A percentile compares a stretch with the other conserved stretches of the same genome.
Conservation (phyloP, 2,329 filamentous ascomycete species). For the Neopestalotiopsis sp. region DNA sequence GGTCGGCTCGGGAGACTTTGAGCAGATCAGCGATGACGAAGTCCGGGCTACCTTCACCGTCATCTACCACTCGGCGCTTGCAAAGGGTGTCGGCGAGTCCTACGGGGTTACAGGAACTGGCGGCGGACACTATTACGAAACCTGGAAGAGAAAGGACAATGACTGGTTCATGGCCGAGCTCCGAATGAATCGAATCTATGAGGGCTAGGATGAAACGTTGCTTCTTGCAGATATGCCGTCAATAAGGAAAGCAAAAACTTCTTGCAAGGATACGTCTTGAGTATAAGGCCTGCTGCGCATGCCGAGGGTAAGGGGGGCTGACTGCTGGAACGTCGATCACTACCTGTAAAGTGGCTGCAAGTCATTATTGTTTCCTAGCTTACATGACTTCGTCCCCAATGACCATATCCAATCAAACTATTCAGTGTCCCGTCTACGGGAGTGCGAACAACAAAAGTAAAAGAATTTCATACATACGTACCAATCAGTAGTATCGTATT, state of each 20-base stretch:
- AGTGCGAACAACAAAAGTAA: not conserved
- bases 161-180: constrained; percentile 15
- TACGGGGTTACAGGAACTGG: constrained; percentile 13
- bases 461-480: not conserved
- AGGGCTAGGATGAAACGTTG: not conserved
- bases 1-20: constrained; percentile 20
- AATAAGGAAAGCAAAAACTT: not conserved
- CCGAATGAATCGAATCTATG: constrained; percentile 8
- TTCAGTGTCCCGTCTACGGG: not conserved
- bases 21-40: constrained; percentile 20
- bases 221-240: not conserved
- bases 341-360: no score
- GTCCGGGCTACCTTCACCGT: constrained; percentile 20
- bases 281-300: no score
- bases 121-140: constrained; percentile 16
- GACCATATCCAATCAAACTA: no score
- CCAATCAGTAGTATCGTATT: not conserved
- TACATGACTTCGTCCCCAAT: no score
- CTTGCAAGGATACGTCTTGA: not conserved
- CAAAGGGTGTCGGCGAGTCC: not conserved
- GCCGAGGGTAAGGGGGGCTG: no score
- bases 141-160: constrained; percentile 9
- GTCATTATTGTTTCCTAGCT: no score
- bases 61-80: constrained; percentile 10
- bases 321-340: no score